Evolutionary conservation across 1,139 yeast species (phyloP).

Genomic region (Candida tropicalis): DNA sequence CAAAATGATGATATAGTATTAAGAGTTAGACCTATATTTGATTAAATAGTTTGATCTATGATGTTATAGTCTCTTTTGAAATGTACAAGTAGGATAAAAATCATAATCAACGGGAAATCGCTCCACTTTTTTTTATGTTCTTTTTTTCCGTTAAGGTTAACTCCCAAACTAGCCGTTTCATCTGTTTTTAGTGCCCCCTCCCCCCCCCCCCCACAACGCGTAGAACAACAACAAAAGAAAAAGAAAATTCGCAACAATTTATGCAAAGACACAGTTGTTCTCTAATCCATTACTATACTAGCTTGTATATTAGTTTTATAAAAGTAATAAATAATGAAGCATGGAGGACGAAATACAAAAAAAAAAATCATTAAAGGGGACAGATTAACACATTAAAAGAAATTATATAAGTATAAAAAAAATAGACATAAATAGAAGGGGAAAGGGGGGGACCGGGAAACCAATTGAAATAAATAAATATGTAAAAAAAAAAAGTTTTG

Average conservation of each 20-base stretch:
- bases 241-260: neutral
- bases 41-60: neutral
- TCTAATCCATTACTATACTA: conserved; percentile 13
- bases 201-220: too few relatives aligned
- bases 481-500: neutral
- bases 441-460: conserved; percentile 10
- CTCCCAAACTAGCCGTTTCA: neutral
- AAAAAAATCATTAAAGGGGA: conserved; percentile 11
- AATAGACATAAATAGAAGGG: conserved; percentile 3
- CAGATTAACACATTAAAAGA: conserved; percentile 15
- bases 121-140: neutral
- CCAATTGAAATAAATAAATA: conserved; percentile 3
- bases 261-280: neutral
- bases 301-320: conserved; percentile 6
- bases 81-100: neutral
- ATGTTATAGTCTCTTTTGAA: neutral
- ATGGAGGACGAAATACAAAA: too few relatives aligned
- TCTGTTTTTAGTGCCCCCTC: too few relatives aligned
- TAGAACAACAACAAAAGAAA: too few relatives aligned
- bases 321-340: conserved; percentile 8
- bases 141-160: neutral
- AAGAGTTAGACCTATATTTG: conserved; percentile 30
- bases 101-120: too few relatives aligned
- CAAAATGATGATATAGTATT: conserved; percentile 34
- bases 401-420: conserved; percentile 4